Base-by-base conservation (phyloP, 2,329 filamentous ascomycete genomes). In the Fusarium chaquense region DNA sequence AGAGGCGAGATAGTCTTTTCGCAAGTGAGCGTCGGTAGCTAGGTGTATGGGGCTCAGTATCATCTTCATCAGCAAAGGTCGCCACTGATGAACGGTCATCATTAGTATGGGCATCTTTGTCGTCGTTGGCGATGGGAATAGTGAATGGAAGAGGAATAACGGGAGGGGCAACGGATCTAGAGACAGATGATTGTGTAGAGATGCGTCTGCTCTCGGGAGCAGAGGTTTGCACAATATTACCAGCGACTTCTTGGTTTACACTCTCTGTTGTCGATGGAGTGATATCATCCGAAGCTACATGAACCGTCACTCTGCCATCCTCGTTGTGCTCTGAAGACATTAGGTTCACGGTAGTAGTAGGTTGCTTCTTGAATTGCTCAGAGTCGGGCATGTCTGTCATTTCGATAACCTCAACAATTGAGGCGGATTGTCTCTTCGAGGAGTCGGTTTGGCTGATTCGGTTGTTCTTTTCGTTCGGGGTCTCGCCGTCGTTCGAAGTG, bases 111-210 rank as follows among this genome's bases (percentile, higher is more conserved):
- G 80, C 76, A 6, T 83, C 80, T 2, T 83, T 79, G 15, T 83
- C n/a, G 12, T 58, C 79, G 3, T 82, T 79, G 15, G 82, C 79
- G 22, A 78, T 77, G 1, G 89, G 88, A 2, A 92, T 81, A 12
- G 77, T 85, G 77, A 93, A 92, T 1, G 91, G 91, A 2, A 93
- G 81, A 18, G 91, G 89, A 1, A 91, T 80, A 36, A 93, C 81
- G 10, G 84, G 79, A 30, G 85, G 80, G 16, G 81, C 77, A 7
- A 79, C 79, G 3, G 81, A 80, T 5, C 76, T 65, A 7, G 74
- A 72, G 30, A 63, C 47, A 6, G 65, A 60, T 22, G 66, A 71
- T 24, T 54, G 46, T 22, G 65, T 67, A 10, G 77, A 79, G 4
- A 68, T 51, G 22, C 73, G 67, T 47, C 72, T 64, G 16, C 50